These are phyloP conservation scores for Xylaria grammica DNA, from an alignment of 495 filamentous ascomycete species.

Conservation along the genomic window DNA sequence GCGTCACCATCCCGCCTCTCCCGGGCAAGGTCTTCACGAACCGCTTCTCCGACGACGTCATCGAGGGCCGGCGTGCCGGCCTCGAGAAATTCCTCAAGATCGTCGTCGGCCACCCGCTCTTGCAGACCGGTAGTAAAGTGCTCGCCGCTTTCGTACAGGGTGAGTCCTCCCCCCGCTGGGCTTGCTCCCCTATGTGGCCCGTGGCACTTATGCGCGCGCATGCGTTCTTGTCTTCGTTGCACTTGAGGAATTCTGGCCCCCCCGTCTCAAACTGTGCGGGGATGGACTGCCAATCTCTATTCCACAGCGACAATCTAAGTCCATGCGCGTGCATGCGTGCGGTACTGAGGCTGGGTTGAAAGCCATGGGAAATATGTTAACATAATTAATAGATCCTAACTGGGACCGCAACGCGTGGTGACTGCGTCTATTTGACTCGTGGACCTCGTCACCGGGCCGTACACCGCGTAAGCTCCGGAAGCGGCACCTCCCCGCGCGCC, in stretches of 20 bases:
- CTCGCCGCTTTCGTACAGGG: conserved; percentile 95
- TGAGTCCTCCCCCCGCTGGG: conserved; percentile 48
- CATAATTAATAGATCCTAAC: conserved; percentile 63
- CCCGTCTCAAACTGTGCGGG: neutral
- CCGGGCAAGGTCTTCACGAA: conserved; percentile 99
- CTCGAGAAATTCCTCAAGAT: conserved; percentile 97
- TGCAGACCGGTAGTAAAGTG: conserved; percentile 98
- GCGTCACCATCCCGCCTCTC: conserved; percentile 93
- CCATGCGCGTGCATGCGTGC: neutral
- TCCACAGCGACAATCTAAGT: neutral
- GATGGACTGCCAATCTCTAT: neutral
- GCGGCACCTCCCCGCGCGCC: conserved; percentile 28
- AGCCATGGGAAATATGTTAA: neutral
- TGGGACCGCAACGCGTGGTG: conserved; percentile 84
- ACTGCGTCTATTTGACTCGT: conserved; percentile 45
- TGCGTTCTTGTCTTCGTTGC: neutral
- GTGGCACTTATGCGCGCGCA: neutral
- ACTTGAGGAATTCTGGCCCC: neutral
- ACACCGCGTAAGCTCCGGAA: conserved; percentile 55
- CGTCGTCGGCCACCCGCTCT: conserved; percentile 91
- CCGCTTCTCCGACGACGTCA: conserved; percentile 97
- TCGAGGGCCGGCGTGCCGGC: conserved; percentile 90
- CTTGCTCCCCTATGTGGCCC: neutral
- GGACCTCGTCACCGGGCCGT: conserved; percentile 36
- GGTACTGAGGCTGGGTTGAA: neutral